These are phyloP conservation scores for Solanum dulcamara DNA, from an alignment of 257 asterid genomes.

Conservation along the genomic window DNA sequence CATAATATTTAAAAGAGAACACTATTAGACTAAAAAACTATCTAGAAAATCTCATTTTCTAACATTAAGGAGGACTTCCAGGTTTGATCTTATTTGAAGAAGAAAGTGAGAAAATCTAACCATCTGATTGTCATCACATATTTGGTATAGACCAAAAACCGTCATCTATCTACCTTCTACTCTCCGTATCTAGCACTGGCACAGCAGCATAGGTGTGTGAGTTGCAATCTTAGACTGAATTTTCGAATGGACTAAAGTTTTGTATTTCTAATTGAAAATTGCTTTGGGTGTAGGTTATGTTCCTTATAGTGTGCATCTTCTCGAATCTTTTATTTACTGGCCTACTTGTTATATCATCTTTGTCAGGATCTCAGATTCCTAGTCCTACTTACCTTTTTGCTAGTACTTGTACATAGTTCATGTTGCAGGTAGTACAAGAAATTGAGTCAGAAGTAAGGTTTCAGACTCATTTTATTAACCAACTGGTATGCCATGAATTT, in stretches of 20 bases:
- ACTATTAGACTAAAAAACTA: no score
- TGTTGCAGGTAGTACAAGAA: slow-evolving; percentile 80
- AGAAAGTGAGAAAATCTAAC: neutral
- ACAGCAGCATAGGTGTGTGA: neutral
- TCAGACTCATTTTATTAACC: slow-evolving; percentile 75
- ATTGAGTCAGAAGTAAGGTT: slow-evolving; percentile 61
- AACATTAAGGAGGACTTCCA: neutral
- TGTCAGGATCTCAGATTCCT: neutral
- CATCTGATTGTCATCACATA: neutral
- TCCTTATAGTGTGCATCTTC: neutral
- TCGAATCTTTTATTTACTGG: neutral
- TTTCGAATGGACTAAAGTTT: neutral
- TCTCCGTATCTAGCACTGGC: neutral
- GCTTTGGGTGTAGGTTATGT: neutral
- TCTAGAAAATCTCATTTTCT: no score
- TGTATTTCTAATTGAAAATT: neutral
- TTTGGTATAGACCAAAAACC: neutral
- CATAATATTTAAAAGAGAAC: no score
- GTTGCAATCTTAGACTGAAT: neutral
- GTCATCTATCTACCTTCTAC: neutral
- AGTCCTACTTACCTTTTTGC: neutral
- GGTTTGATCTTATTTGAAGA: neutral
- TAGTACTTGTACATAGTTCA: neutral
- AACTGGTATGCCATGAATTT: slow-evolving; percentile 45
- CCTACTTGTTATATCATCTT: neutral